A percentile compares a stretch with the other conserved stretches of the same genome.
phyloP scores from a whole-genome alignment of 768 basidiomycete genomes.

The Hericium rajendrae region DNA sequence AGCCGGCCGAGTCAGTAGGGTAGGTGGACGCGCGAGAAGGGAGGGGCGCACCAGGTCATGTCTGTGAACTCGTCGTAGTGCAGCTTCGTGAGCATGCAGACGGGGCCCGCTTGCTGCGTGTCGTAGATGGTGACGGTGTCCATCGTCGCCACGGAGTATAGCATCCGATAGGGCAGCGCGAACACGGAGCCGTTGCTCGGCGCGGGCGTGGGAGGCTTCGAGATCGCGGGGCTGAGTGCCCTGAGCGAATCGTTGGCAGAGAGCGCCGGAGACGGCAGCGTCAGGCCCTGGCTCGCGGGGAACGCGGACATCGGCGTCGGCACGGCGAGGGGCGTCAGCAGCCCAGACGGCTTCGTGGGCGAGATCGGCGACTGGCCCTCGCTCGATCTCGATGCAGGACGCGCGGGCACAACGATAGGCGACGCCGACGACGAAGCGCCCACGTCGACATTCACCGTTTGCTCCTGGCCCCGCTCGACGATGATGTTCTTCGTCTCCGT shows the following conservation, averaged over 20 bases:
- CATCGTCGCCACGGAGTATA: constrained; percentile 94
- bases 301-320: constrained; percentile 1
- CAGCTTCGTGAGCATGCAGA: constrained; percentile 85
- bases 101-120: constrained; percentile 89
- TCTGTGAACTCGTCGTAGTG: constrained; percentile 99
- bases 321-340: constrained; percentile 13
- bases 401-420: constrained; percentile 6
- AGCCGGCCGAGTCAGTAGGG: not conserved
- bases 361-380: constrained; percentile 12
- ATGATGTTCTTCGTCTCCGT: constrained; percentile 46
- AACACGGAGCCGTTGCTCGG: constrained; percentile 59
- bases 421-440: constrained; percentile 10
- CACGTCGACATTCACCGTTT: constrained; percentile 49
- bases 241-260: constrained; percentile 39
- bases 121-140: constrained; percentile 93
- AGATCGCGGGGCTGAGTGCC: constrained; percentile 10
- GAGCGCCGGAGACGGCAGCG: constrained; percentile 40
- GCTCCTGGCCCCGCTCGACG: constrained; percentile 58
- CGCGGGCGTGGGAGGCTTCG: constrained; percentile 48
- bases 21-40: not conserved
- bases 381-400: constrained; percentile 5
- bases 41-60: constrained; percentile 70
- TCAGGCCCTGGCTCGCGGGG: constrained; percentile 1
- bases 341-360: constrained; percentile 10
- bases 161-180: constrained; percentile 84